Conservation (phyloP, 2,329 filamentous ascomycete species). For the Cercospora brassicicola region DNA sequence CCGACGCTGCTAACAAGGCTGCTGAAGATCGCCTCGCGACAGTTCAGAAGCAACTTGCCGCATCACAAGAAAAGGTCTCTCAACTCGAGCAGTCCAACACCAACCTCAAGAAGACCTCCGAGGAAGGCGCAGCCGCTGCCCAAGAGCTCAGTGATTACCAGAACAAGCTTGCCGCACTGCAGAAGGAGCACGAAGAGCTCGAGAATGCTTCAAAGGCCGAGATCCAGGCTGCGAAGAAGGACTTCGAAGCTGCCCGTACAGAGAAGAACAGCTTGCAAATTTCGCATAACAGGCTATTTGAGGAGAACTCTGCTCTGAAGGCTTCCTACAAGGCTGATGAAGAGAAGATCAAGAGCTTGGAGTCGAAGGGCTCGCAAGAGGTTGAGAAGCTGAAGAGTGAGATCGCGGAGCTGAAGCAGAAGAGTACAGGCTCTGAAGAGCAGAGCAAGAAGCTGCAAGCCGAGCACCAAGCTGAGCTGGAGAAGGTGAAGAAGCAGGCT, state of each 20-base stretch:
- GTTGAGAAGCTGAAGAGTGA: conserved; percentile 22
- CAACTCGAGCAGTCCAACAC: conserved; percentile 21
- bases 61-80: conserved; percentile 22
- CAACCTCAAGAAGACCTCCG: conserved; percentile 24
- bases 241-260: conserved; percentile 24
- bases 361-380: conserved; percentile 13
- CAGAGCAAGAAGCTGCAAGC: conserved; percentile 24
- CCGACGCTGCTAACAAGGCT: conserved; percentile 16
- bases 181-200: conserved; percentile 25
- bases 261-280: conserved; percentile 26
- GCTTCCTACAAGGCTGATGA: conserved; percentile 18
- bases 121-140: conserved; percentile 16
- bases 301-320: conserved; percentile 25
- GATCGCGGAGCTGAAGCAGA: conserved; percentile 24
- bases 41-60: conserved; percentile 21
- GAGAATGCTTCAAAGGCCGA: conserved; percentile 21
- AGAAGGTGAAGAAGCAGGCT: conserved; percentile 22
- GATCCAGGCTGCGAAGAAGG: conserved; percentile 22
- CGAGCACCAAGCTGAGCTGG: conserved; percentile 22
- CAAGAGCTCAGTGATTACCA: conserved; percentile 23
- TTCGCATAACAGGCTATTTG: conserved; percentile 30
- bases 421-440: conserved; percentile 17
- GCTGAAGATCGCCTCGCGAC: conserved; percentile 14
- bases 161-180: conserved; percentile 21
- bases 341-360: conserved; percentile 20